Percentiles rank a stretch among this genome's conserved stretches.
phyloP scores from a whole-genome alignment of 2,329 filamentous ascomycete genomes.

The Rosellinia necatrix region DNA sequence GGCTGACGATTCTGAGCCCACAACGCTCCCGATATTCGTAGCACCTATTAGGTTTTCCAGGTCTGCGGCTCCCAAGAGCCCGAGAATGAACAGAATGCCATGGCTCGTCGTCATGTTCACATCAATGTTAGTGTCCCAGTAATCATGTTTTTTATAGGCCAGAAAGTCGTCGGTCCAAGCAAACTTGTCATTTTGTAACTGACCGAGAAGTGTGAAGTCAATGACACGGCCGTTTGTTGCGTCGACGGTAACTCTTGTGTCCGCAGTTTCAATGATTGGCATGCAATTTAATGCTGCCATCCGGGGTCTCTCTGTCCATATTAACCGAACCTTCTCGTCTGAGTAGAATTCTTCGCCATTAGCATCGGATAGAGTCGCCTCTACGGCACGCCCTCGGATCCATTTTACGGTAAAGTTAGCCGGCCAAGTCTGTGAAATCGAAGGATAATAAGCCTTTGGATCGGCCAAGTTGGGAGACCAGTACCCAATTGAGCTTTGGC shows the following conservation, averaged over 20 bases:
- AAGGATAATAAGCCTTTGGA: not conserved
- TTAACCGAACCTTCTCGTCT: not conserved
- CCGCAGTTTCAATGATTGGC: constrained; percentile 3
- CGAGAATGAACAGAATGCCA: constrained; percentile 5
- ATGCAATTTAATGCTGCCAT: not conserved
- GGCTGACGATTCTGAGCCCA: too few species aligned
- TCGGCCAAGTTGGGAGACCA: constrained; percentile 1
- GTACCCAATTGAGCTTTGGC: constrained; percentile 6
- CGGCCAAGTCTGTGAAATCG: not conserved
- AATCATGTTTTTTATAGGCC: not conserved
- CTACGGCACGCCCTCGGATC: not conserved
- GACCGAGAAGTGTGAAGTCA: not conserved
- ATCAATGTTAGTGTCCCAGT: not conserved
- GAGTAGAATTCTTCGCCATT: not conserved
- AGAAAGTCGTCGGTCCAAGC: constrained; percentile 5
- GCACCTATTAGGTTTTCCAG: constrained; percentile 1
- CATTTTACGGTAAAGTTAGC: constrained; percentile 8
- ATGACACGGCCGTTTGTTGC: not conserved
- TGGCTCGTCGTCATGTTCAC: constrained; percentile 7
- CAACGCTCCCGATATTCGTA: too few species aligned
- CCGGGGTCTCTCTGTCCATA: constrained; percentile 1
- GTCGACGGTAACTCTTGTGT: not conserved
- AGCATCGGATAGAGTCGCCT: not conserved
- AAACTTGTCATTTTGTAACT: not conserved
- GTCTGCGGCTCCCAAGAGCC: constrained; percentile 1